phyloP scores from a whole-genome alignment of 176 grass and related monocot genomes.

The Juncus effusus region DNA sequence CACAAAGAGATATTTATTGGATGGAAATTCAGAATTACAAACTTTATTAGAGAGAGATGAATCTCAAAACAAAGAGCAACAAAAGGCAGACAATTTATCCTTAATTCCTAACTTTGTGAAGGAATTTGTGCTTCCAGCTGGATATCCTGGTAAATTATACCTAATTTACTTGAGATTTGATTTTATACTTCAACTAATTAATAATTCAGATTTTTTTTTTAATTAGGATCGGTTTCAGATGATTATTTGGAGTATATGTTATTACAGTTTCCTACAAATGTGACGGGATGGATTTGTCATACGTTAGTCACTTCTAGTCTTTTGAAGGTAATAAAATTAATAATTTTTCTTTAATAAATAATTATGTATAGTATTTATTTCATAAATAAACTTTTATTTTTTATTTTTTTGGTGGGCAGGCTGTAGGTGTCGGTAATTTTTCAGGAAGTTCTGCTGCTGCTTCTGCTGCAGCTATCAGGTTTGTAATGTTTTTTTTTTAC shows the following conservation, averaged over 20 bases:
- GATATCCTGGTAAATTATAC: conserved; percentile 63
- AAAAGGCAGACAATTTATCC: conserved; percentile 30
- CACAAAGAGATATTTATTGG: conserved; percentile 60
- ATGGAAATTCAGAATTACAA: conserved; percentile 41
- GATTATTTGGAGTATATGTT: conserved; percentile 94
- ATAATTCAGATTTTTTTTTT: not conserved
- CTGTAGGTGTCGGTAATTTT: conserved; percentile 90
- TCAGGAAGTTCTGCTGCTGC: conserved; percentile 63
- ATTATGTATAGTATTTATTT: conserved; percentile 21
- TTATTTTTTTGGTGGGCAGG: conserved; percentile 35
- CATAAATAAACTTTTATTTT: conserved; percentile 16
- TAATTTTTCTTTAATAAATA: not conserved
- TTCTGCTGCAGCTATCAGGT: conserved; percentile 94
- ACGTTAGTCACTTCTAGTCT: conserved; percentile 88
- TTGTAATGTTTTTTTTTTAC: not conserved
- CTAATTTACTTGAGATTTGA: not conserved
- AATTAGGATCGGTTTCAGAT: conserved; percentile 71
- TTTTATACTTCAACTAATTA: conserved; percentile 4
- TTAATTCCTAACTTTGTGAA: conserved; percentile 35
- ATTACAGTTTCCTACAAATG: conserved; percentile 88
- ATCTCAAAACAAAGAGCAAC: conserved; percentile 5
- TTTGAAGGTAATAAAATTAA: conserved; percentile 49
- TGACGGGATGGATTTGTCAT: conserved; percentile 92
- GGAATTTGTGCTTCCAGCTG: conserved; percentile 68
- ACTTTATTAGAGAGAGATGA: conserved; percentile 34